Evolutionary conservation across 495 filamentous ascomycete genomes (phyloP).

Genomic region (Penicillium arizonense): DNA sequence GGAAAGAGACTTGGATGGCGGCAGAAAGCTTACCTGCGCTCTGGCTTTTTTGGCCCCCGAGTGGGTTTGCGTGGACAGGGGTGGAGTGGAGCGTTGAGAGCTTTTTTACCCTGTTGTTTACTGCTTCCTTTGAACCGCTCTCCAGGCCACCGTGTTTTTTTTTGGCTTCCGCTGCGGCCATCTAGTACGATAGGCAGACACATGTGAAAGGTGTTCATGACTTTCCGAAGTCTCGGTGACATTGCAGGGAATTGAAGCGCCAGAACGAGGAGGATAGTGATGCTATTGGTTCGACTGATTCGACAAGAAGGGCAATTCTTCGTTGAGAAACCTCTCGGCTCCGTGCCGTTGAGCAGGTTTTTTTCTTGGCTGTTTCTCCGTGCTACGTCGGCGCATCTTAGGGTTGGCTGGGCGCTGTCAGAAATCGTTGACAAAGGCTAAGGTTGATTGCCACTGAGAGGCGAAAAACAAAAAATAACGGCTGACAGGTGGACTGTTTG

Average conservation of each 20-base stretch:
- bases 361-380: constrained; percentile 12
- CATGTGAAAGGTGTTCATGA: constrained; percentile 28
- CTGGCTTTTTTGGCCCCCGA: background rate
- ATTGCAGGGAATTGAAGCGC: constrained; percentile 7
- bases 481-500: constrained; percentile 1
- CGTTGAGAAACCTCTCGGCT: constrained; percentile 10
- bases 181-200: constrained; percentile 19
- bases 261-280: background rate
- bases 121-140: background rate
- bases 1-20: constrained; percentile 20
- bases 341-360: constrained; percentile 20
- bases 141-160: constrained; percentile 15
- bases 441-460: constrained; percentile 6
- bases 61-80: background rate
- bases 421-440: constrained; percentile 16
- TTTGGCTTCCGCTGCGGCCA: constrained; percentile 6
- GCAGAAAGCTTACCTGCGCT: constrained; percentile 18
- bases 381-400: constrained; percentile 9
- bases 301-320: constrained; percentile 24
- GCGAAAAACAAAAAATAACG: background rate
- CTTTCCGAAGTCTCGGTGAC: constrained; percentile 15
- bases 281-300: constrained; percentile 8
- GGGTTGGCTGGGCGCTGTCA: constrained; percentile 19
- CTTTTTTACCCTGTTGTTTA: background rate
- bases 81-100: background rate